Evolutionary conservation across 257 asterid species (phyloP), one percentile per base, ranked within the genome.

Genomic region (Fraxinus quadrangulata): DNA sequence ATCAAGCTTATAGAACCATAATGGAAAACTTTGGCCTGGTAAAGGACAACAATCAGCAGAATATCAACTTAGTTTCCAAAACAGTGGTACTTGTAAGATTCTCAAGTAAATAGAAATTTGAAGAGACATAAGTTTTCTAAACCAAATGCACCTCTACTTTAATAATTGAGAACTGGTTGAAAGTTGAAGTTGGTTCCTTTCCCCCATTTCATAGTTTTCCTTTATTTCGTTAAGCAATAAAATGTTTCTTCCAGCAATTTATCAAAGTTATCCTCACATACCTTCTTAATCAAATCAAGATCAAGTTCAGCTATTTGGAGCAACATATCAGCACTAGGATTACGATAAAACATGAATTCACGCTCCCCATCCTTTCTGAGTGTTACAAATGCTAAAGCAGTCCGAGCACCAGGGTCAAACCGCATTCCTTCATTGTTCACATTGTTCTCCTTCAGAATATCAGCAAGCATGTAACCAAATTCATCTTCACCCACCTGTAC

Each of bases 311-410:
- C 73, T 78, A 87, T 97, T 78, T 84, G 79, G 74, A 96, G 92
- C 81, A 96, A 84, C 99, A 96, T 96, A 82, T 96, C 99, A 54
- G 99, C 99, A 84, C 98, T 96, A 45, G 99, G 99, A 77, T 96
- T 96, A 76, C 98, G 97, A 39, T 93, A 96, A 77, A 96, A 96
- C 98, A 96, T 96, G 91, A 96, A 96, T 73, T 96, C 99, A 0
- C 98, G 96, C 74, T 96, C 99, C 78, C 99, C 99, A 76, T 94
- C 97, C 36, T 89, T 92, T 86, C 92, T 89, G 76, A 96, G 91
- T 31, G 98, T 96, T 68, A 96, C 98, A 74, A 96, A 96, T 11
- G 98, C 99, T 81, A 96, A 83, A 82, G 99, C 99, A 70, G 98
- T 96, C 51, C 99, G 94, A 78, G 99, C 99, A 75, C 96, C 97